Evolutionary conservation across 805 yeast species (phyloP).

Genomic region (Wickerhamomyces silvicola): DNA sequence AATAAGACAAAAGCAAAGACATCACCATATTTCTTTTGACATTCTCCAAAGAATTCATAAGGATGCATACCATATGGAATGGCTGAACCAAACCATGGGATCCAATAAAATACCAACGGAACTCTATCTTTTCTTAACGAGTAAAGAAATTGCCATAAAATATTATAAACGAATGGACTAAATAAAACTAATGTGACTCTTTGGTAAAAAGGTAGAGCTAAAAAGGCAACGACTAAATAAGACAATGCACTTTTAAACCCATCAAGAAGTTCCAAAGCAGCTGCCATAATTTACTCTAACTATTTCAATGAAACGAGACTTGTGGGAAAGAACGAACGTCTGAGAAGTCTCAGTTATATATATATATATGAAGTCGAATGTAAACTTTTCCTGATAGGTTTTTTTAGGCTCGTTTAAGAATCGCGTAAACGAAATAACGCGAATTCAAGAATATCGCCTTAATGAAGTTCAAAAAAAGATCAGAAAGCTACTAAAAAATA

Average conservation of each 20-base stretch:
- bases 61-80: conserved; percentile 88
- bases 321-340: neutral
- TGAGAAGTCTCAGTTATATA: no score
- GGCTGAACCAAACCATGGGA: conserved; percentile 96
- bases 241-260: conserved; percentile 7
- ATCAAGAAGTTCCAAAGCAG: conserved; percentile 10
- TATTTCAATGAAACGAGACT: neutral
- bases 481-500: no score
- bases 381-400: no score
- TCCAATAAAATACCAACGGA: conserved; percentile 85
- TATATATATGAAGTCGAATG: no score
- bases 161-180: conserved; percentile 57
- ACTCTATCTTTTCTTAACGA: conserved; percentile 76
- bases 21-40: conserved; percentile 84
- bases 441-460: no score
- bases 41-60: conserved; percentile 75
- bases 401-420: no score
- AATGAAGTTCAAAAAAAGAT: no score
- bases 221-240: conserved; percentile 18
- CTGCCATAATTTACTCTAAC: conserved; percentile 13
- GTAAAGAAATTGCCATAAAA: conserved; percentile 61
- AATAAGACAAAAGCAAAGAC: conserved; percentile 84
- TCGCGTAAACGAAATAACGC: no score
- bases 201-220: conserved; percentile 29
- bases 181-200: conserved; percentile 27